Percentiles rank a stretch among this genome's conserved stretches.
phyloP scores from a whole-genome alignment of 768 basidiomycete species.

The Boletus sensibilis region DNA sequence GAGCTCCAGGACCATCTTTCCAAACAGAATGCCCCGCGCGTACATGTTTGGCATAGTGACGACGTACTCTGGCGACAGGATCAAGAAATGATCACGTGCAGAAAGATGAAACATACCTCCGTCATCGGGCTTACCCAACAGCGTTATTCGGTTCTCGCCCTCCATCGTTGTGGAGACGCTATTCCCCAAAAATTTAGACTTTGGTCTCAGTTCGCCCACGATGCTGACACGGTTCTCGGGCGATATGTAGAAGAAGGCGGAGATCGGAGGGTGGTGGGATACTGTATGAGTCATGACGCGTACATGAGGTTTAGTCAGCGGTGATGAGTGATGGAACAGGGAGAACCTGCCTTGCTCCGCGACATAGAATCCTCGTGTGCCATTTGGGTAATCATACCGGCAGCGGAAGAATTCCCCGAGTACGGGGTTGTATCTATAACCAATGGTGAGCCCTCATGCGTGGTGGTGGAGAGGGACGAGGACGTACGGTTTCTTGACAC shows the following conservation, averaged over 20 bases:
- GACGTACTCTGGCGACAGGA: constrained; percentile 59
- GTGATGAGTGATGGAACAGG: not conserved
- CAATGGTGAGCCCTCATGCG: constrained; percentile 5
- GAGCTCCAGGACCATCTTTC: constrained; percentile 94
- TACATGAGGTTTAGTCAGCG: constrained; percentile 5
- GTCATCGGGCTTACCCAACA: constrained; percentile 82
- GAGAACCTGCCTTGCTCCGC: constrained; percentile 79
- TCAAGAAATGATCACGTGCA: constrained; percentile 5
- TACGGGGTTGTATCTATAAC: constrained; percentile 85
- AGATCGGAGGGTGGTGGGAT: constrained; percentile 92
- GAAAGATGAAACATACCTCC: constrained; percentile 57
- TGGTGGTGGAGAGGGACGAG: not conserved
- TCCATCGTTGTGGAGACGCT: constrained; percentile 96
- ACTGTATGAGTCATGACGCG: constrained; percentile 45
- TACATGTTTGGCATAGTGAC: constrained; percentile 99
- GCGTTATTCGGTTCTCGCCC: constrained; percentile 84
- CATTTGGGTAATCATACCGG: constrained; percentile 87
- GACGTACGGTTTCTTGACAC: constrained; percentile 96
- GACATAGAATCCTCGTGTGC: constrained; percentile 93
- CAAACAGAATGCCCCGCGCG: constrained; percentile 82
- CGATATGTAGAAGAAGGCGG: constrained; percentile 94
- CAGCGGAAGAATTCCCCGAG: constrained; percentile 99
- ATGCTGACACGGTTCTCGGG: constrained; percentile 86
- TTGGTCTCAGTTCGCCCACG: constrained; percentile 91
- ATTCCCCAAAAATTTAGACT: constrained; percentile 95